Percentiles rank a stretch among this genome's conserved stretches.
Conservation (phyloP, 2,329 filamentous ascomycete species). For the Tolypocladium guangdongense region DNA sequence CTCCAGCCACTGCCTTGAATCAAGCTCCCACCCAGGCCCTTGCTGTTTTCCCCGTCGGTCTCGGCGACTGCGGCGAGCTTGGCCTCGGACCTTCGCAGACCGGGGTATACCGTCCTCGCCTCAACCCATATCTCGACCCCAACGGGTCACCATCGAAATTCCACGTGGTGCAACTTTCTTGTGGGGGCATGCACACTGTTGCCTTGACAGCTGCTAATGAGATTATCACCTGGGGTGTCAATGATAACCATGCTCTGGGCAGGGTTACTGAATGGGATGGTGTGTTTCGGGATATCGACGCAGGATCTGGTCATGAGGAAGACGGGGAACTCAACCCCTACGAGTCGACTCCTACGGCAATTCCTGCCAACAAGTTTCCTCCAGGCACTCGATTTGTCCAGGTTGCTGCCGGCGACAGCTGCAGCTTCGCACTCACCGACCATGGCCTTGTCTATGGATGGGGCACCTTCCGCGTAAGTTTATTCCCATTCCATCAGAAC, state of each 20-base stretch:
- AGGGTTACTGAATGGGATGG: slow-evolving; percentile 54
- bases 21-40: slow-evolving; percentile 46
- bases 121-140: slow-evolving; percentile 66
- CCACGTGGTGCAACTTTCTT: slow-evolving; percentile 62
- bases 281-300: slow-evolving; percentile 38
- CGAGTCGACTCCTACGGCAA: slow-evolving; percentile 51
- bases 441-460: slow-evolving; percentile 64
- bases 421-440: slow-evolving; percentile 58
- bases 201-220: slow-evolving; percentile 70
- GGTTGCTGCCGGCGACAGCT: slow-evolving; percentile 56
- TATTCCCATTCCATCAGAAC: slow-evolving; percentile 4
- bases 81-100: slow-evolving; percentile 56
- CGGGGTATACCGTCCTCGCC: slow-evolving; percentile 12
- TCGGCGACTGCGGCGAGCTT: slow-evolving; percentile 68
- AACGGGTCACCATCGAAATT: slow-evolving; percentile 42
- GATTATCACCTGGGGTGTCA: slow-evolving; percentile 75
- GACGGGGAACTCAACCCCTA: slow-evolving; percentile 50
- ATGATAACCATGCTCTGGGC: slow-evolving; percentile 66
- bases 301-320: slow-evolving; percentile 22
- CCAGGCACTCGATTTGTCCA: slow-evolving; percentile 42
- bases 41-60: slow-evolving; percentile 70
- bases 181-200: slow-evolving; percentile 73
- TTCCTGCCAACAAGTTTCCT: slow-evolving; percentile 44
- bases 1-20: neutral
- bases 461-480: slow-evolving; percentile 58